These are phyloP conservation scores for Huiozyma naganishii DNA, from an alignment of 805 yeast genomes.

Conservation along the genomic window DNA sequence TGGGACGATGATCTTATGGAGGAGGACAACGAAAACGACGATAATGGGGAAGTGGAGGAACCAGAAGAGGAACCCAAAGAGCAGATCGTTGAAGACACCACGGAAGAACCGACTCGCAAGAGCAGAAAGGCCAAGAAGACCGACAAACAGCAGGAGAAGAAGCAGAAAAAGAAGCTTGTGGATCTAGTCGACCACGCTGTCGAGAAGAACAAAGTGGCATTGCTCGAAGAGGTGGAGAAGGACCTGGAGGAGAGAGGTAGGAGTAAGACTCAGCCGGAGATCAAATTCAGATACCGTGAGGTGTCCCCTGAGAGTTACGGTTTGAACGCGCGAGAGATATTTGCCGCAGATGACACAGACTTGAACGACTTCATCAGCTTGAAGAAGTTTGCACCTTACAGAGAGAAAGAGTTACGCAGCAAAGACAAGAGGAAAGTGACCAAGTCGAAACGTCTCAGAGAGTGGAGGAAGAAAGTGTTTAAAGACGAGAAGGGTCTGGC, in stretches of 20 bases:
- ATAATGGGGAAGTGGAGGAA: not conserved
- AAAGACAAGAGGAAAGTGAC: constrained; percentile 79
- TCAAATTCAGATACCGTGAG: constrained; percentile 75
- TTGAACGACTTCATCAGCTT: constrained; percentile 78
- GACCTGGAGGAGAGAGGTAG: constrained; percentile 43
- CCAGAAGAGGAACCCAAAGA: constrained; percentile 11
- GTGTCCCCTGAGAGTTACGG: constrained; percentile 95
- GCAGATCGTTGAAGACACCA: constrained; percentile 13
- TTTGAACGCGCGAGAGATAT: constrained; percentile 71
- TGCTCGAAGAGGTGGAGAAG: constrained; percentile 59
- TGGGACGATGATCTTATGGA: not conserved
- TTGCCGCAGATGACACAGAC: constrained; percentile 79
- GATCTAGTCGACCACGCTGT: constrained; percentile 68
- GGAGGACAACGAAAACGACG: not conserved
- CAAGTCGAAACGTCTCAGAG: constrained; percentile 70
- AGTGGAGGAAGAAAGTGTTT: constrained; percentile 84
- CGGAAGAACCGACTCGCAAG: constrained; percentile 28
- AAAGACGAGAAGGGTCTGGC: constrained; percentile 42
- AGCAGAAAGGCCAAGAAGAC: constrained; percentile 26
- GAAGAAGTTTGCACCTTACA: constrained; percentile 88
- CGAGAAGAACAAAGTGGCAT: constrained; percentile 55
- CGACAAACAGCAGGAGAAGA: constrained; percentile 46
- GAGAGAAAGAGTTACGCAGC: constrained; percentile 56
- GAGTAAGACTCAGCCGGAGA: constrained; percentile 34
- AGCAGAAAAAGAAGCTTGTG: constrained; percentile 49